Evolutionary conservation across 192 early-diverging fungal genomes (phyloP).

Genomic region (Backusella luteola): DNA sequence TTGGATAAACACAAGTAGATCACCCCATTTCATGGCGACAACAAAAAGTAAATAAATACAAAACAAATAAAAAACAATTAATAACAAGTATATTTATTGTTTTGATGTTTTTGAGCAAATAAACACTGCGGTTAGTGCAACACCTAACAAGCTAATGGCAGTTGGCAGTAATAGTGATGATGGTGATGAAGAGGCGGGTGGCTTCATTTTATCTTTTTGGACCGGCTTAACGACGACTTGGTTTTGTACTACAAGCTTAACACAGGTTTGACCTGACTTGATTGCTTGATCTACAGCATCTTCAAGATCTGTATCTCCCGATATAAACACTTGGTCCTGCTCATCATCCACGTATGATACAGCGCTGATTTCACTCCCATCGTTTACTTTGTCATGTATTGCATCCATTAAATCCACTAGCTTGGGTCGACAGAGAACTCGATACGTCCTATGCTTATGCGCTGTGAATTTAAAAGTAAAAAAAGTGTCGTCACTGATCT

Average conservation of each 20-base stretch:
- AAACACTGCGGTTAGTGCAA: neutral
- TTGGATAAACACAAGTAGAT: neutral
- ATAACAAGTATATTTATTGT: neutral
- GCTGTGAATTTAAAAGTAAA: neutral
- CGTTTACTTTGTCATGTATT: neutral
- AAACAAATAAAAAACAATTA: neutral
- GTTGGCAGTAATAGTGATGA: neutral
- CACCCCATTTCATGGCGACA: neutral
- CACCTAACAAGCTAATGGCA: neutral
- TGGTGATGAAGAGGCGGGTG: neutral
- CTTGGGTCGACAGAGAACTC: neutral
- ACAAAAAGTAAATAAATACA: neutral
- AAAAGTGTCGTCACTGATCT: neutral
- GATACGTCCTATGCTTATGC: neutral
- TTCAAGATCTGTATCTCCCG: neutral
- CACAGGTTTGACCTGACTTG: neutral
- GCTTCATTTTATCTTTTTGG: neutral
- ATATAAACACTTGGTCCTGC: neutral
- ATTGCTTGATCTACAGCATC: constrained; percentile 3
- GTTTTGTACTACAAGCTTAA: neutral
- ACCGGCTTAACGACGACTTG: neutral
- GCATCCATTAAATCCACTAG: neutral
- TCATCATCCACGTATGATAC: neutral
- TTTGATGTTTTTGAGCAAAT: neutral
- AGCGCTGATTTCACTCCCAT: neutral